Conservation (phyloP, 2,329 filamentous ascomycete species). For the Pseudogymnoascus sp. region DNA sequence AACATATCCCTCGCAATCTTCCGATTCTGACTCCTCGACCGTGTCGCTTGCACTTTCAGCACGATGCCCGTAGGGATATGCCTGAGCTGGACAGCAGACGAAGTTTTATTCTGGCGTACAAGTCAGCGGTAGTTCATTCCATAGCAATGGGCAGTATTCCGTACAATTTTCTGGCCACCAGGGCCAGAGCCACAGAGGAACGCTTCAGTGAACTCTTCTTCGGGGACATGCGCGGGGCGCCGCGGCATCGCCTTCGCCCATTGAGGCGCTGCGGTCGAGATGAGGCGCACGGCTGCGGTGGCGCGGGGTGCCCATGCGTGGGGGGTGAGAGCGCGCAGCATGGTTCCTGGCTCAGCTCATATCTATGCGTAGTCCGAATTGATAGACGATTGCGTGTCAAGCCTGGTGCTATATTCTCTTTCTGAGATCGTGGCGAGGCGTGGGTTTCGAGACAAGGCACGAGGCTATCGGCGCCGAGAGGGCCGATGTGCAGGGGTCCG, state of each 20-base stretch:
- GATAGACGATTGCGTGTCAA: background rate
- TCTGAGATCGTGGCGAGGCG: background rate
- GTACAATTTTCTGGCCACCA: constrained; percentile 88
- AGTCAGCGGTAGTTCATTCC: background rate
- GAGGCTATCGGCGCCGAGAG: constrained; percentile 7
- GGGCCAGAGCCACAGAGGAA: constrained; percentile 90
- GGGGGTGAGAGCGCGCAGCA: background rate
- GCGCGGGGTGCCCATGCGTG: background rate
- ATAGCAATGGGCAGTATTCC: constrained; percentile 19
- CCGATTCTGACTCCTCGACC: constrained; percentile 78
- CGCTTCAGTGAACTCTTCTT: constrained; percentile 71
- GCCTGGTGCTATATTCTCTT: background rate
- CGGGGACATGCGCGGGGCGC: constrained; percentile 62
- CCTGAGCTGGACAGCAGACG: constrained; percentile 85
- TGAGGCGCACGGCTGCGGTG: background rate
- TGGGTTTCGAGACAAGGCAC: background rate
- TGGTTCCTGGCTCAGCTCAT: background rate
- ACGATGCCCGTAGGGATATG: constrained; percentile 87
- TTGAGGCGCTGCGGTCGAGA: constrained; percentile 15
- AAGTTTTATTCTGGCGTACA: constrained; percentile 77
- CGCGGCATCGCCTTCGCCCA: constrained; percentile 60
- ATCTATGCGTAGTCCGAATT: background rate
- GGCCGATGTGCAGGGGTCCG: background rate
- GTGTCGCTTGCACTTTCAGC: constrained; percentile 87
- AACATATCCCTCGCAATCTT: constrained; percentile 72